Percentiles rank a stretch among this genome's conserved stretches.
Evolutionary conservation across 805 yeast genomes (phyloP).

Genomic region (Danielia reshetovae): DNA sequence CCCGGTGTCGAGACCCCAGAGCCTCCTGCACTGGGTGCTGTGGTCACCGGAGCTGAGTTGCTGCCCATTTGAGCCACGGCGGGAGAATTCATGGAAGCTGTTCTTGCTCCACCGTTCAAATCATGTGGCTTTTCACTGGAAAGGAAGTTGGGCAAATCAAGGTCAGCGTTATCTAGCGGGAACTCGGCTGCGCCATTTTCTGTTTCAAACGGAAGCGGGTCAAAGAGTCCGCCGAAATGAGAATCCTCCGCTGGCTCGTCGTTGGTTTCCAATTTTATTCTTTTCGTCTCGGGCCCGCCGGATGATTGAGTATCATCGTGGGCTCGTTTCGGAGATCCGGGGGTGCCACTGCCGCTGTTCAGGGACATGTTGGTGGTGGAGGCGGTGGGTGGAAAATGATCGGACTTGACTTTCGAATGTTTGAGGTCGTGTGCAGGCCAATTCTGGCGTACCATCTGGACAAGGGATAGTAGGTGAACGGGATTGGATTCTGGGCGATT

Average conservation of each 20-base stretch:
- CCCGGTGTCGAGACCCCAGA: not conserved
- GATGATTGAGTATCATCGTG: constrained; percentile 2
- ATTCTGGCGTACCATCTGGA: no score
- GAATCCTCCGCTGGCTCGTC: constrained; percentile 5
- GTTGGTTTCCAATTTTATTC: constrained; percentile 4
- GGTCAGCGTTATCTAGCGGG: constrained; percentile 6
- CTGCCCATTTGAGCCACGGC: no score
- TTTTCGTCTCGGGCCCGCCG: constrained; percentile 6
- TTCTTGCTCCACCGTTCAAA: not conserved
- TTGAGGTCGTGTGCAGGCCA: not conserved
- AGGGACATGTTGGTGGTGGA: constrained; percentile 5
- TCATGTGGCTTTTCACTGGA: constrained; percentile 7
- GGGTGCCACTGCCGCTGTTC: constrained; percentile 5
- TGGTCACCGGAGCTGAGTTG: no score
- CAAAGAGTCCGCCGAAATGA: constrained; percentile 14
- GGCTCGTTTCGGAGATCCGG: constrained; percentile 10
- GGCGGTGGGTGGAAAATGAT: not conserved
- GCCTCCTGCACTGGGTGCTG: no score
- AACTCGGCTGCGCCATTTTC: constrained; percentile 8
- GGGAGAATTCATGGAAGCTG: not conserved
- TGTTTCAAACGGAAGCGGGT: constrained; percentile 17
- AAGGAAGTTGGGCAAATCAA: constrained; percentile 15
- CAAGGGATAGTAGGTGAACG: no score
- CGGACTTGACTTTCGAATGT: not conserved
- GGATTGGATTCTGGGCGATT: no score